Evolutionary conservation across 331 rosid genomes (phyloP), one percentile per base, ranked within the genome.

Genomic region (Phaseolus coccineus): DNA sequence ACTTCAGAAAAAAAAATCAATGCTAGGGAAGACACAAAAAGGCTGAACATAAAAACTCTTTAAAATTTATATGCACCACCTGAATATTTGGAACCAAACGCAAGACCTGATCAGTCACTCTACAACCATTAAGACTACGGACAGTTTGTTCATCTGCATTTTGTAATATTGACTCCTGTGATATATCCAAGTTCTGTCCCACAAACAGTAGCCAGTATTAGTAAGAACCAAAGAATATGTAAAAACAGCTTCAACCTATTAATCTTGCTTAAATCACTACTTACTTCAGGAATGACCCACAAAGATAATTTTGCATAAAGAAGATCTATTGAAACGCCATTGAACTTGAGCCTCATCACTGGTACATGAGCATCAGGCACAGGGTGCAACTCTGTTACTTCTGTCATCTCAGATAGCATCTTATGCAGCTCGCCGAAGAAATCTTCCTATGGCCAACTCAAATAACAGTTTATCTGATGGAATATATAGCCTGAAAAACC

Each of bases 351-450:
- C 59, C 0, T 28, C 90, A 95, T 78, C 51, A 95, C 87, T 27
- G 99, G 99, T 70, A 95, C 99, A 80, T 89, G 83, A 87, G 98
- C 99, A 91, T 91, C 99, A 63, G 97, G 98, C 64, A 95, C 99
- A 72, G 99, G 98, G 79, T 90, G 98, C 83, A 95, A 77, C 79
- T 95, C 99, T 22, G 92, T 83, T 56, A 95, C 99, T 91, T 93
- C 99, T 27, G 94, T 84, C 97, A 93, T 91, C 85, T 91, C 94
- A 24, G 90, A 86, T 37, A 95, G 86, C 94, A 93, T 90, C 71
- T 64, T 93, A 65, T 82, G 75, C 4, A 93, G 87, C 85, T 87
- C 97, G 3, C 98, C 97, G 80, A 95, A 95, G 84, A 95, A 95
- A 89, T 93, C 98, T 69, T 90, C 97, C 98, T 95, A 81, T 76